A percentile compares a stretch with the other conserved stretches of the same genome.
Conservation (phyloP, 176 grass and related monocot genomes). For the Triticum turgidum region DNA sequence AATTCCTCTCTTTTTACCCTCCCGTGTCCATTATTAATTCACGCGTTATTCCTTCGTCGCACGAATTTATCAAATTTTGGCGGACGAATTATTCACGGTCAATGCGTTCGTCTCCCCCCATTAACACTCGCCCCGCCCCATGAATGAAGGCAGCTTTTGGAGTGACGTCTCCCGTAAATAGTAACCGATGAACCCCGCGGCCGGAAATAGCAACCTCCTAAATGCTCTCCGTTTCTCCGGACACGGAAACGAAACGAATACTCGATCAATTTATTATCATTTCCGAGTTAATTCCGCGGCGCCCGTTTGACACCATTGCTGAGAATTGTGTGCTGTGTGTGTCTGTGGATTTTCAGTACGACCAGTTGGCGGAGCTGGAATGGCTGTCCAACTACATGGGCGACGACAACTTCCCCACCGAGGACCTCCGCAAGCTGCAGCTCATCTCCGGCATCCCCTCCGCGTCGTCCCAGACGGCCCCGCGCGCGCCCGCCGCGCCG, state of each 20-base stretch:
- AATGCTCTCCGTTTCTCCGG: constrained; percentile 3
- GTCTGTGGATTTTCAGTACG: constrained; percentile 59
- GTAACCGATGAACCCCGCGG: constrained; percentile 19
- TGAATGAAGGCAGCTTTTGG: constrained; percentile 1
- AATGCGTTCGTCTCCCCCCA: neutral
- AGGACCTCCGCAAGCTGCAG: constrained; percentile 85
- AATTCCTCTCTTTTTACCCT: neutral
- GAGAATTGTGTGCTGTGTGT: neutral
- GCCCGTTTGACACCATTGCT: constrained; percentile 1
- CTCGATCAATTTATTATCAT: neutral
- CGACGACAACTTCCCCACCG: constrained; percentile 80
- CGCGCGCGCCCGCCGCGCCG: neutral
- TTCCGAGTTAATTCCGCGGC: neutral
- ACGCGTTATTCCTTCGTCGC: neutral
- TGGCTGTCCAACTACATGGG: constrained; percentile 87
- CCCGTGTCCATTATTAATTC: neutral
- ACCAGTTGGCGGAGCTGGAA: constrained; percentile 90
- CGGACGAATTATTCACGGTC: constrained; percentile 11
- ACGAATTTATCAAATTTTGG: neutral
- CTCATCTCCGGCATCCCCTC: constrained; percentile 65
- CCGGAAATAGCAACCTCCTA: constrained; percentile 40
- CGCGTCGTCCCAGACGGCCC: neutral
- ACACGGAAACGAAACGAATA: neutral
- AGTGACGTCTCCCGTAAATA: constrained; percentile 15
- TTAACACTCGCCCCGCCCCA: neutral